phyloP scores from a whole-genome alignment of 1,284 basidiomycete genomes.

The Inonotus obliquus region DNA sequence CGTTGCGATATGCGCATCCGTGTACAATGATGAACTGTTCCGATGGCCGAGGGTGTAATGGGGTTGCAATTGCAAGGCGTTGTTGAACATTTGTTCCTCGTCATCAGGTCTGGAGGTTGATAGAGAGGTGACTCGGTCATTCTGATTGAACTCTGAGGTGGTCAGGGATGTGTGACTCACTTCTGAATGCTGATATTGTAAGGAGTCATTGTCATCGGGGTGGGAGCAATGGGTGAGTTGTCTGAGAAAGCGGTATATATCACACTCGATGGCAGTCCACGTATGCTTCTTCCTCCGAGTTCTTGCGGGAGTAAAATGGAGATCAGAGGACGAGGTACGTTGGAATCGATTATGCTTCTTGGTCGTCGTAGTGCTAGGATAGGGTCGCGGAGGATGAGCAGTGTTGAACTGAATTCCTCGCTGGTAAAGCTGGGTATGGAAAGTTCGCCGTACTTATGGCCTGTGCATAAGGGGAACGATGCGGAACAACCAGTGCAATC shows the following conservation, averaged over 20 bases:
- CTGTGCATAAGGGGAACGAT: background rate
- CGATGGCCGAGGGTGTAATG: constrained; percentile 2
- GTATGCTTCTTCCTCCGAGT: background rate
- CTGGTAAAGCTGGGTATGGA: background rate
- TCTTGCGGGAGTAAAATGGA: background rate
- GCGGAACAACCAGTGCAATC: background rate
- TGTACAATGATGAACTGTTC: background rate
- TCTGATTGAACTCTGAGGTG: background rate
- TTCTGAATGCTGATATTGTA: constrained; percentile 13
- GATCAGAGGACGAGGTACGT: background rate
- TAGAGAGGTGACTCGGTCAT: background rate
- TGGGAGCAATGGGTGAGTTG: background rate
- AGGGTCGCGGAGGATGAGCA: background rate
- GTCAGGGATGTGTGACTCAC: constrained; percentile 8
- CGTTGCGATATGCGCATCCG: background rate
- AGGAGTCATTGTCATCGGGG: constrained; percentile 1
- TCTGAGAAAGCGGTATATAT: background rate
- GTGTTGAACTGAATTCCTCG: background rate
- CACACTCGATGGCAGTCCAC: constrained; percentile 14
- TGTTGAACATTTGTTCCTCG: background rate
- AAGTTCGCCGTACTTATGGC: constrained; percentile 1
- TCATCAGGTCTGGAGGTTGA: constrained; percentile 11
- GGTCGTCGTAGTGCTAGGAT: background rate
- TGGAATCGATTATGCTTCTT: background rate
- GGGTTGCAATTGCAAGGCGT: constrained; percentile 12